phyloP scores from a whole-genome alignment of 768 basidiomycete genomes.

The Suillus brevipes region DNA sequence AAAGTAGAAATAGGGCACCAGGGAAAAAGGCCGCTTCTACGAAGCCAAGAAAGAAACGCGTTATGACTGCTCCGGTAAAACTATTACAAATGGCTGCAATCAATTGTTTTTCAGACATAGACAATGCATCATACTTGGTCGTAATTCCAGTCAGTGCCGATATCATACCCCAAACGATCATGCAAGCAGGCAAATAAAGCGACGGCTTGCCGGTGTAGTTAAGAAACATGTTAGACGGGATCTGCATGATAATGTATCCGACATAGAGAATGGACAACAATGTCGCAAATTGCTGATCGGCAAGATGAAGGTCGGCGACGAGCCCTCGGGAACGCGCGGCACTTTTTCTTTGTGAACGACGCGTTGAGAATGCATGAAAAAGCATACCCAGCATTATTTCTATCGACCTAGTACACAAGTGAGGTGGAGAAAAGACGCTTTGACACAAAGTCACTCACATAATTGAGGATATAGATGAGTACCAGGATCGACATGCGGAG shows the following conservation, averaged over 20 bases:
- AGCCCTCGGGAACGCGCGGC: conserved; percentile 72
- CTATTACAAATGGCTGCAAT: conserved; percentile 18
- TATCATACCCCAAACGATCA: conserved; percentile 70
- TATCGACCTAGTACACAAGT: conserved; percentile 50
- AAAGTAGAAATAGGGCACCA: conserved; percentile 41
- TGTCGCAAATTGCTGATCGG: conserved; percentile 63
- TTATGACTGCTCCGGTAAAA: conserved; percentile 43
- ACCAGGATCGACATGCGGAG: conserved; percentile 55
- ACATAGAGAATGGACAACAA: conserved; percentile 69
- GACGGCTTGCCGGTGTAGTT: conserved; percentile 69
- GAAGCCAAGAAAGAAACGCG: conserved; percentile 57
- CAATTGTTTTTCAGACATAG: not conserved
- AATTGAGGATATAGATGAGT: conserved; percentile 39
- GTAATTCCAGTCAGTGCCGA: conserved; percentile 46
- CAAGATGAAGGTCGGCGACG: conserved; percentile 61
- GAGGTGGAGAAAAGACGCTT: not conserved
- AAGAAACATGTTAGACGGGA: conserved; percentile 70
- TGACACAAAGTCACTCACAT: conserved; percentile 20
- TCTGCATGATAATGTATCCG: conserved; percentile 48
- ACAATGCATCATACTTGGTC: conserved; percentile 26
- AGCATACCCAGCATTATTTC: conserved; percentile 65
- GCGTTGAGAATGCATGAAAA: not conserved
- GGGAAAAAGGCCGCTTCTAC: conserved; percentile 51
- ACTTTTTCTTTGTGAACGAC: conserved; percentile 33
- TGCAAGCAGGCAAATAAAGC: conserved; percentile 61